Evolutionary conservation across 2,329 filamentous ascomycete genomes (phyloP), one percentile per base, ranked within the genome.

Genomic region (Cladophialophora yegresii): DNA sequence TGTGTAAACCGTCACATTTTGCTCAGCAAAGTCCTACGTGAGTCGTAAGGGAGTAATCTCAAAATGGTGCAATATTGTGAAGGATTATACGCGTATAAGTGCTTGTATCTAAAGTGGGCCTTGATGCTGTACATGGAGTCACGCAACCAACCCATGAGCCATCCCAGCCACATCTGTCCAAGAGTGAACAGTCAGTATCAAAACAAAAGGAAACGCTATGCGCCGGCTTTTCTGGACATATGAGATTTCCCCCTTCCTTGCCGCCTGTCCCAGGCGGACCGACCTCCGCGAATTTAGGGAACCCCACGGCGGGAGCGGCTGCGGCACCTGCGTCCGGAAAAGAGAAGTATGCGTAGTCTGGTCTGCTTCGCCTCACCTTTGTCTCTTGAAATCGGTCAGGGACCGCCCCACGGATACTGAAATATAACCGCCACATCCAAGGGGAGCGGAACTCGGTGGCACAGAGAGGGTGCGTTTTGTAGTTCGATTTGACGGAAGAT

Each of bases 191-290:
- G 23, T 26, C 20, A 26, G 47, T 26, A 28, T 47, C 50, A 58
- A 49, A 57, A 32, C 59, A 49, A 63, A 40, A 61, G 23, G 43
- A 58, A 61, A 53, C 61, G 33, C 58, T 61, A 47, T 56, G 61
- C 62, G 65, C 65, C 65, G 62, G 65, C 65, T 67, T 67, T 67
- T 58, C 55, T 58, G 28, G 59, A 64, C 65, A 67, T 64, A 64
- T 54, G 62, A 62, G 55, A 64, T 36, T 49, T 40, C 55, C 13
- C 55, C 40, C 22, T 33, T 43, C 55, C 36, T 33, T 36, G 33
- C 54, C 33, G 33, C 54, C 54, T n/a, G 40, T 45, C 22, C 22
- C 54, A 32, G 33, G n/a, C 54, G 10, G 32, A 40, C 43, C 33
- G 16, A 28, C 33, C 32, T 26, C 54, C 36, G 28, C 36, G 36